Conservation (phyloP, 208 protist genomes). For the Crithidia fasciculata region DNA sequence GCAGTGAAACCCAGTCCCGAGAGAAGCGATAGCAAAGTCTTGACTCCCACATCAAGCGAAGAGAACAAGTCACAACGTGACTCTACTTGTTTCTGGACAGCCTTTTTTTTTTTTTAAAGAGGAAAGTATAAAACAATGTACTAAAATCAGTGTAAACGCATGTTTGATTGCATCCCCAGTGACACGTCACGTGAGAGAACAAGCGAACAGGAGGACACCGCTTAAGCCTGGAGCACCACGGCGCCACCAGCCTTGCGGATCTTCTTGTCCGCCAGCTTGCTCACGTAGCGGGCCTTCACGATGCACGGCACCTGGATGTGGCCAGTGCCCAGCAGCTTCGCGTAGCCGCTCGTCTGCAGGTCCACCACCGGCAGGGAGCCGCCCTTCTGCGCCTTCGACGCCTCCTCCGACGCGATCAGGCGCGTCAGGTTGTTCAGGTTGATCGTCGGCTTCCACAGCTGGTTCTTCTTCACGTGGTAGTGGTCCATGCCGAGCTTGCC, state of each 20-base stretch:
- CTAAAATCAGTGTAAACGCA: conserved; percentile 14
- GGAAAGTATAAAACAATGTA: conserved; percentile 2
- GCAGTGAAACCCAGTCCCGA: too few species aligned
- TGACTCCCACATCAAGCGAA: background rate
- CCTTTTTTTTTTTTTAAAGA: conserved; percentile 2
- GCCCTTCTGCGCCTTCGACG: conserved; percentile 75
- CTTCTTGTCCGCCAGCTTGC: conserved; percentile 99
- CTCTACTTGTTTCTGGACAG: background rate
- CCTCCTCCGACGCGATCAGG: conserved; percentile 95
- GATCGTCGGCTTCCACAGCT: conserved; percentile 96
- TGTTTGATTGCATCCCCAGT: conserved; percentile 16
- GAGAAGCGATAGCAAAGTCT: background rate
- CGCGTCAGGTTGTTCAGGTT: conserved; percentile 99
- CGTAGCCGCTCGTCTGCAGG: conserved; percentile 95
- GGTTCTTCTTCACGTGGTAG: conserved; percentile 95
- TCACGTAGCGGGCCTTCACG: conserved; percentile 99
- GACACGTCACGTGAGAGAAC: background rate
- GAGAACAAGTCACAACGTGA: too few species aligned
- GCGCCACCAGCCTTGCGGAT: conserved; percentile 99
- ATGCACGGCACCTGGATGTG: conserved; percentile 98
- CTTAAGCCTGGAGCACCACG: conserved; percentile 93
- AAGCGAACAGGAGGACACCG: background rate
- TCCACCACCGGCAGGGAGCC: conserved; percentile 98
- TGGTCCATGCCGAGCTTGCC: conserved; percentile 99
- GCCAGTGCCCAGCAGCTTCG: conserved; percentile 99